Evolutionary conservation across 495 filamentous ascomycete genomes (phyloP).

Genomic region (Haplographium delicatum): DNA sequence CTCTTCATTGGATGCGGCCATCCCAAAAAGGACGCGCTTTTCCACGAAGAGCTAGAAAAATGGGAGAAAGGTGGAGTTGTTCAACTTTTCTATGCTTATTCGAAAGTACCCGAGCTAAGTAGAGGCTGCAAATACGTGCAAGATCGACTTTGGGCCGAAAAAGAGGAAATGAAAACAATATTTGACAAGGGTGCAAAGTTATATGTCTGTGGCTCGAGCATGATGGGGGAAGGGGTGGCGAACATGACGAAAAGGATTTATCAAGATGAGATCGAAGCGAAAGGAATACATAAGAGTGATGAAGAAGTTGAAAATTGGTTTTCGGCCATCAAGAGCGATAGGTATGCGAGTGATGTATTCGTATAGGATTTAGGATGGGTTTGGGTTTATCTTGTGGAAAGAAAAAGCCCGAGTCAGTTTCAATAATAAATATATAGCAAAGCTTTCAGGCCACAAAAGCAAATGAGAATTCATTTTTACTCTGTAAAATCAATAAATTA

Average conservation of each 20-base stretch:
- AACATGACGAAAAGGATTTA: constrained; percentile 46
- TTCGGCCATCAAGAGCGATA: constrained; percentile 35
- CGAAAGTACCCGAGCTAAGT: constrained; percentile 29
- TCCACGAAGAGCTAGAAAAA: constrained; percentile 50
- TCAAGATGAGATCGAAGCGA: constrained; percentile 26
- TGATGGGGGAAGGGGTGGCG: constrained; percentile 56
- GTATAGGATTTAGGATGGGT: background rate
- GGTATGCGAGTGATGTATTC: constrained; percentile 18
- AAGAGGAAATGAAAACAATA: constrained; percentile 43
- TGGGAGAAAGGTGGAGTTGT: constrained; percentile 59
- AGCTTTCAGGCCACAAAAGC: no score
- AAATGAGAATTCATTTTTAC: no score
- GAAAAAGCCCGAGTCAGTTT: no score
- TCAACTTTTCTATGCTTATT: constrained; percentile 52
- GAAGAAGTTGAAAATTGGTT: constrained; percentile 50
- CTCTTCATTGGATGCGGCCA: constrained; percentile 62
- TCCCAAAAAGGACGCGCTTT: constrained; percentile 53
- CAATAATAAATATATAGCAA: background rate
- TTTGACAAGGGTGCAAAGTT: constrained; percentile 57
- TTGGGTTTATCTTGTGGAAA: background rate
- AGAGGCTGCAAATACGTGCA: constrained; percentile 54
- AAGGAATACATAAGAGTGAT: constrained; percentile 33
- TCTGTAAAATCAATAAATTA: no score
- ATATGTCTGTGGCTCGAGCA: constrained; percentile 62
- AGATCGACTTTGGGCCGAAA: constrained; percentile 51